Base-by-base conservation (phyloP, 1,284 basidiomycete genomes). In the Moniliophthora roreri region DNA sequence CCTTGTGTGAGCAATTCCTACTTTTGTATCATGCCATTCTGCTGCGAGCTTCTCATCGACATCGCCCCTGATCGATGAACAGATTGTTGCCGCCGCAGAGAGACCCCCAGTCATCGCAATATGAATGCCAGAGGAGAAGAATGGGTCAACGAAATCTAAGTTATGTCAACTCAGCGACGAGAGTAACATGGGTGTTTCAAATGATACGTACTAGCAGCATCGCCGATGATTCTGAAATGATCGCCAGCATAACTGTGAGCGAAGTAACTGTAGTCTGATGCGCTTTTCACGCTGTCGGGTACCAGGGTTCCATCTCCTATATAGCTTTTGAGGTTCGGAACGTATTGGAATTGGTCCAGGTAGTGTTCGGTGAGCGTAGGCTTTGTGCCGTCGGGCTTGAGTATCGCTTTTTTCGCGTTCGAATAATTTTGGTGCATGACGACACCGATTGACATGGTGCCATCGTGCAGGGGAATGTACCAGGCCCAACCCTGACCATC, bases 401-500 rank as follows among this genome's bases (percentile, higher is more conserved):
- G 54, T 0, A 58, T 52, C 34, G 69, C 70, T 44, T 67, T 65
- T 52, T 70, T 77, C 59, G 70, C 67, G 42, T 75, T 72, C 60
- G 77, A 77, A 9, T 62, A 53, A 42, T 78, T 77, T 60, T 89
- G 80, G 59, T 87, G 80, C 74, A 87, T 82, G 23, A 90, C 87
- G 35, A 91, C 66, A 15, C 88, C 88, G 6, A 90, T 72, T 2
- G 87, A 90, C 0, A 82, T 83, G 7, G 81, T 77, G 8, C 82
- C 85, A 52, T 84, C 76, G 62, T 86, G 81, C 28, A 91, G 74
- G 20, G 88, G 88, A 51, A 91, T 91, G 53, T 85, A 87, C 88
- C 89, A 91, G 35, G 77, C 77, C 78, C 87, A 91, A 5, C 88
- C 88, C 5, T 84, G 81, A 66, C 87, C 83, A 57, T 90, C 88